Evolutionary conservation across 1,284 basidiomycete species (phyloP).

Genomic region (Wallemia ichthyophaga): DNA sequence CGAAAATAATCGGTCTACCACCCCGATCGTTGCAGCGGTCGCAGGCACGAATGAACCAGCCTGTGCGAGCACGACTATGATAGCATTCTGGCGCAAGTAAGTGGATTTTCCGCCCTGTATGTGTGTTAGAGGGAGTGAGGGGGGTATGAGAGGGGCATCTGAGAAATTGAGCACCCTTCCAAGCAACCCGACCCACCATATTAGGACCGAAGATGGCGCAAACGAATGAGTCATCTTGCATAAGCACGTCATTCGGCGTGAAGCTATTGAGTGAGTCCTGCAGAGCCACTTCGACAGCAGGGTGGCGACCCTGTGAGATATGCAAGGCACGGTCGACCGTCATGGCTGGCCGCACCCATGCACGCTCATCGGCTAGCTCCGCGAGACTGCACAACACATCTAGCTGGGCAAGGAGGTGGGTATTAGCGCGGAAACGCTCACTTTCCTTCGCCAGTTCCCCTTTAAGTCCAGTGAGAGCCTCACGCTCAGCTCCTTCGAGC

Average conservation of each 20-base stretch:
- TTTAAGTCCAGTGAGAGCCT: slow-evolving; percentile 36
- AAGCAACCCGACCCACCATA: slow-evolving; percentile 33
- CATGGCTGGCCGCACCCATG: slow-evolving; percentile 40
- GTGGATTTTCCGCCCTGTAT: slow-evolving; percentile 39
- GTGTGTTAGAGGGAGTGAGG: neutral
- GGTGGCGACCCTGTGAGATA: slow-evolving; percentile 53
- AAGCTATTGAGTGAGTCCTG: slow-evolving; percentile 41
- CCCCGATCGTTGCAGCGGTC: slow-evolving; percentile 38
- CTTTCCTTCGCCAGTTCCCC: slow-evolving; percentile 29
- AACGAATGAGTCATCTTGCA: slow-evolving; percentile 30
- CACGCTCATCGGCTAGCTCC: slow-evolving; percentile 44
- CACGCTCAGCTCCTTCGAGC: slow-evolving; percentile 31
- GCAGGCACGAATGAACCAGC: slow-evolving; percentile 80
- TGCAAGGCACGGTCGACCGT: slow-evolving; percentile 26
- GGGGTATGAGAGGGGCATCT: no score
- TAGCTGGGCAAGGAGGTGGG: slow-evolving; percentile 55
- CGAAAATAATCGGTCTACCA: slow-evolving; percentile 75
- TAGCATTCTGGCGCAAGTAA: slow-evolving; percentile 61
- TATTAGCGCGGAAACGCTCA: slow-evolving; percentile 33
- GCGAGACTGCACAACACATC: slow-evolving; percentile 64
- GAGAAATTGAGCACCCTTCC: no score
- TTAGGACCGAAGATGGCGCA: slow-evolving; percentile 79
- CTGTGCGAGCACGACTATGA: slow-evolving; percentile 74
- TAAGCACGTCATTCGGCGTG: slow-evolving; percentile 44
- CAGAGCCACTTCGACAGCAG: slow-evolving; percentile 69